Evolutionary conservation across 805 yeast species (phyloP).

Genomic region (Barnettozyma vustinii): DNA sequence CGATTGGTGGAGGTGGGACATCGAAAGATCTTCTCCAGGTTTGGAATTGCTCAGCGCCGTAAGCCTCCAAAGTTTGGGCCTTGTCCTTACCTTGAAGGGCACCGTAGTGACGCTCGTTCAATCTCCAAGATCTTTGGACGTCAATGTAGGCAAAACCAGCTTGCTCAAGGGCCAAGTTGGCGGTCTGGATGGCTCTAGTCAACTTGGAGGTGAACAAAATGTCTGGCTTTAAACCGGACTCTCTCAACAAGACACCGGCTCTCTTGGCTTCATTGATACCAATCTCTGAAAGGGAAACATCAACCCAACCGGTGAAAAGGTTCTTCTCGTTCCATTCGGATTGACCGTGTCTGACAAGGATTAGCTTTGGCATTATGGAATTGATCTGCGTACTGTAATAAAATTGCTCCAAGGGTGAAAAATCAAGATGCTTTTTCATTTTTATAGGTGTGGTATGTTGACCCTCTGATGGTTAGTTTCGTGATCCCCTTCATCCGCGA

Average conservation of each 20-base stretch:
- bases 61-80: constrained; percentile 83
- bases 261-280: constrained; percentile 89
- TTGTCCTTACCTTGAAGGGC: constrained; percentile 98
- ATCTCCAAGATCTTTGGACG: constrained; percentile 93
- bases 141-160: constrained; percentile 91
- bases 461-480: background rate
- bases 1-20: constrained; percentile 91
- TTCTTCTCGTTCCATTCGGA: constrained; percentile 98
- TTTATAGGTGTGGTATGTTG: background rate
- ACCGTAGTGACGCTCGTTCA: constrained; percentile 99
- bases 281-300: constrained; percentile 73
- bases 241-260: constrained; percentile 90
- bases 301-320: constrained; percentile 99
- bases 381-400: background rate
- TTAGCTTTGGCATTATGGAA: constrained; percentile 53
- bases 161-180: constrained; percentile 83
- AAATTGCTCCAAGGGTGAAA: background rate
- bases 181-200: constrained; percentile 95
- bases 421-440: background rate
- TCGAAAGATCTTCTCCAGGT: constrained; percentile 97
- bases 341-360: constrained; percentile 98
- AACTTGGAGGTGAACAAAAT: constrained; percentile 86
- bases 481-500: background rate
- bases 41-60: constrained; percentile 91
- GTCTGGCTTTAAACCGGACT: constrained; percentile 81